Percentiles rank a stretch among this genome's conserved stretches.
These are phyloP conservation scores for Vanderwaltozyma polyspora DNA, from an alignment of 805 yeast genomes.

Conservation along the genomic window DNA sequence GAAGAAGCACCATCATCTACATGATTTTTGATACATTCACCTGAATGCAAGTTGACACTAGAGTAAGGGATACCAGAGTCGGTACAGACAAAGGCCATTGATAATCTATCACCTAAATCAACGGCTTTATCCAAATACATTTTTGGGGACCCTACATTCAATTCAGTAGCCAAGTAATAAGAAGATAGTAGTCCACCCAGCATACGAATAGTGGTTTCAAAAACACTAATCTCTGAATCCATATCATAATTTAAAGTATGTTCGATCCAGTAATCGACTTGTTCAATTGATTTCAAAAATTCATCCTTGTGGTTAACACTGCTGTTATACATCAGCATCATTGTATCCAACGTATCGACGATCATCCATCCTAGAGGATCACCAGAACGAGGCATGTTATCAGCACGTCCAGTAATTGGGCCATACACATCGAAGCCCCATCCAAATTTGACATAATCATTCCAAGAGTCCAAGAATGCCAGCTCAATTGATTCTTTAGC, in stretches of 20 bases:
- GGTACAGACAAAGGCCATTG: conserved; percentile 54
- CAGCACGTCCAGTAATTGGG: conserved; percentile 52
- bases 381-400: conserved; percentile 58
- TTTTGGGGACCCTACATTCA: conserved; percentile 28
- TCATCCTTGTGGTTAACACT: conserved; percentile 11
- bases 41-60: conserved; percentile 59
- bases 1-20: conserved; percentile 70
- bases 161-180: conserved; percentile 47
- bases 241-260: conserved; percentile 58
- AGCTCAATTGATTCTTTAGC: conserved; percentile 39
- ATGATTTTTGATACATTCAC: conserved; percentile 49
- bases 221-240: conserved; percentile 67
- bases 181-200: conserved; percentile 88
- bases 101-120: conserved; percentile 61
- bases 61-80: conserved; percentile 66
- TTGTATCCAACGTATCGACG: conserved; percentile 76
- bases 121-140: conserved; percentile 67
- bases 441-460: conserved; percentile 58
- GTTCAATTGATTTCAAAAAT: conserved; percentile 43
- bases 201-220: conserved; percentile 93
- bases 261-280: conserved; percentile 66
- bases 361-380: conserved; percentile 86
- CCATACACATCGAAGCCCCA: conserved; percentile 78
- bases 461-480: conserved; percentile 72
- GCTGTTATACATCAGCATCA: conserved; percentile 59